Evolutionary conservation across 768 basidiomycete genomes (phyloP).

Genomic region (Suillus luteus): DNA sequence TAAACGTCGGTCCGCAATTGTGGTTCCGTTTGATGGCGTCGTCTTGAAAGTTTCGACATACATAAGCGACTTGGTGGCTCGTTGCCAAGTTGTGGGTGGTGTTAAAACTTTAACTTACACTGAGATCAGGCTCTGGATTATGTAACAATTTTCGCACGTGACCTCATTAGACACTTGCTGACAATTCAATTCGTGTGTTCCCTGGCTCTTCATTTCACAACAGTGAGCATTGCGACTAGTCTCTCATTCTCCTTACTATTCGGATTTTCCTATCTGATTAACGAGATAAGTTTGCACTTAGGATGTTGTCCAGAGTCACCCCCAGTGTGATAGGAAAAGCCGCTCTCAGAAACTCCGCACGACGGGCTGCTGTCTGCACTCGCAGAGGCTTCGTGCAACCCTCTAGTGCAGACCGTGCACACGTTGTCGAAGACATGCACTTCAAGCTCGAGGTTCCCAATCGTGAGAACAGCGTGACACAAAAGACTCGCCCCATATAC

Average conservation of each 20-base stretch:
- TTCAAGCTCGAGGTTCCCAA: slow-evolving; percentile 74
- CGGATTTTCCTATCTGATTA: slow-evolving; percentile 10
- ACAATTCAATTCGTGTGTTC: slow-evolving; percentile 1
- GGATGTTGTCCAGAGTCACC: slow-evolving; percentile 63
- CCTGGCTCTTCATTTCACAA: slow-evolving; percentile 3
- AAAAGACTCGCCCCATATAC: slow-evolving; percentile 87
- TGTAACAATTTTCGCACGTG: not conserved
- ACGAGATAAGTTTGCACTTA: slow-evolving; percentile 4
- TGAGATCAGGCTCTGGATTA: not conserved
- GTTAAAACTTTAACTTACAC: not conserved
- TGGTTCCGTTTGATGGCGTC: not conserved
- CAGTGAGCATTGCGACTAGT: slow-evolving; percentile 1
- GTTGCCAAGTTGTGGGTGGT: not conserved
- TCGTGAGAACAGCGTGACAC: slow-evolving; percentile 56
- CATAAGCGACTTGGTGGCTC: not conserved
- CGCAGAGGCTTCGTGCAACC: slow-evolving; percentile 76
- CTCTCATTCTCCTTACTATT: slow-evolving; percentile 19
- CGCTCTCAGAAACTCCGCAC: slow-evolving; percentile 26
- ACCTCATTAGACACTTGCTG: not conserved
- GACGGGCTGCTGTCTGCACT: slow-evolving; percentile 25
- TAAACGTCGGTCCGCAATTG: not conserved
- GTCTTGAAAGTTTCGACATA: not conserved
- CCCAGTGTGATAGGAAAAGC: slow-evolving; percentile 36
- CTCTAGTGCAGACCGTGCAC: slow-evolving; percentile 79
- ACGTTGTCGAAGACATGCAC: slow-evolving; percentile 76